phyloP scores from a whole-genome alignment of 2,329 filamentous ascomycete species.

The Penicillium occitanis region DNA sequence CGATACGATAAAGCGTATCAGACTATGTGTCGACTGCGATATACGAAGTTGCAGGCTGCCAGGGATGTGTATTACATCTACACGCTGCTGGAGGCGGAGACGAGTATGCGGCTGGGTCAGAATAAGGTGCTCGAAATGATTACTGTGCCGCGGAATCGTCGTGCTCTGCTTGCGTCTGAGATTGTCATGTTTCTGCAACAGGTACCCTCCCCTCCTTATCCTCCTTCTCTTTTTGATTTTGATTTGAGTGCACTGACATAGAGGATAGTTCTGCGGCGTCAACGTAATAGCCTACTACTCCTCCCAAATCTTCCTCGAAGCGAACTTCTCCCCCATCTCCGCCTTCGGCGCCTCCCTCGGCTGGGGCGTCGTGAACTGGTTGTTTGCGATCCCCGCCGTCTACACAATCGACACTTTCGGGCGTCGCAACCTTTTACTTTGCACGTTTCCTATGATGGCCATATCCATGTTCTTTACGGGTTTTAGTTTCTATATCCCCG shows the following conservation, averaged over 20 bases:
- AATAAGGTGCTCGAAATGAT: constrained; percentile 59
- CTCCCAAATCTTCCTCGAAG: constrained; percentile 59
- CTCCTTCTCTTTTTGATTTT: background rate
- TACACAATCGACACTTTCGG: constrained; percentile 70
- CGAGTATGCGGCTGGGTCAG: constrained; percentile 52
- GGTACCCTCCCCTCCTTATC: constrained; percentile 29
- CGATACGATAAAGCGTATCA: constrained; percentile 44
- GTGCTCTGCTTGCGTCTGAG: constrained; percentile 60
- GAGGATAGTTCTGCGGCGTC: constrained; percentile 45
- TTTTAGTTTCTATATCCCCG: constrained; percentile 54
- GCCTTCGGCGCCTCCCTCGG: constrained; percentile 61
- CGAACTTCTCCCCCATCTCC: constrained; percentile 50
- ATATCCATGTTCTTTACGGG: constrained; percentile 54
- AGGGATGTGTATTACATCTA: constrained; percentile 49
- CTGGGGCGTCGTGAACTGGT: constrained; percentile 63
- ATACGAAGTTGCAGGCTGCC: constrained; percentile 46
- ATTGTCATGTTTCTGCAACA: constrained; percentile 70
- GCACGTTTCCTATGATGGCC: constrained; percentile 65
- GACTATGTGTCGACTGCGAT: constrained; percentile 46
- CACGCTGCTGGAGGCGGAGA: constrained; percentile 61
- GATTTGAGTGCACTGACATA: background rate
- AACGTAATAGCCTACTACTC: constrained; percentile 63
- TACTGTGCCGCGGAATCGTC: constrained; percentile 61
- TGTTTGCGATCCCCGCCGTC: constrained; percentile 63
- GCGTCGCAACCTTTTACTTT: constrained; percentile 61